phyloP scores from a whole-genome alignment of 2,329 filamentous ascomycete genomes.

The Penicillium occitanis region DNA sequence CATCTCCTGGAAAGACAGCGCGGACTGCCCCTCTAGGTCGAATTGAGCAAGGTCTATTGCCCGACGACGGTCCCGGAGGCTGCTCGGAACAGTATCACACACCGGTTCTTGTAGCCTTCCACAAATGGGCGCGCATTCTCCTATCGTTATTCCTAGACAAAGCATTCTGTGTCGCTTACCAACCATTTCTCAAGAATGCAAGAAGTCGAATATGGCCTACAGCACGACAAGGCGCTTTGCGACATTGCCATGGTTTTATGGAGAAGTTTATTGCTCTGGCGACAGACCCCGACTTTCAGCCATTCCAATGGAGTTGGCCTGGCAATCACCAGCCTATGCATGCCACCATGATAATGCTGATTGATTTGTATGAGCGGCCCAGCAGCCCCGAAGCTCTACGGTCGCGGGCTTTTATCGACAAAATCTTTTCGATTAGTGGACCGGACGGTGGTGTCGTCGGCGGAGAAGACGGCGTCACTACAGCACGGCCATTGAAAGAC shows the following conservation, averaged over 20 bases:
- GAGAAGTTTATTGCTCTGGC: constrained; percentile 51
- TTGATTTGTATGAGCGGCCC: constrained; percentile 50
- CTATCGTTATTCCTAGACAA: constrained; percentile 49
- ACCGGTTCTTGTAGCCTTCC: constrained; percentile 44
- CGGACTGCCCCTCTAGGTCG: constrained; percentile 31
- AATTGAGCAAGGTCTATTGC: constrained; percentile 31
- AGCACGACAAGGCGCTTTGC: constrained; percentile 49
- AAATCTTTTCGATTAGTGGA: constrained; percentile 47
- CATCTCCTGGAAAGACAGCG: constrained; percentile 28
- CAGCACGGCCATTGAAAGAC: constrained; percentile 46
- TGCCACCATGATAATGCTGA: constrained; percentile 50
- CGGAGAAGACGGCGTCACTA: constrained; percentile 46
- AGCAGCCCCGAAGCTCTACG: constrained; percentile 46
- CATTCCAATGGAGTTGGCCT: constrained; percentile 52
- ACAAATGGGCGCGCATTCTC: constrained; percentile 49
- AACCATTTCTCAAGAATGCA: constrained; percentile 50
- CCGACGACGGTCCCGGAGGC: constrained; percentile 37
- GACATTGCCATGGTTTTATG: constrained; percentile 51
- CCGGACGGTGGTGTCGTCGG: constrained; percentile 49
- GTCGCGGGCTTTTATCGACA: constrained; percentile 49
- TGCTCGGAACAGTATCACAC: constrained; percentile 47
- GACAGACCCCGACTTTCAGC: constrained; percentile 49
- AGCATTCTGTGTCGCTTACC: constrained; percentile 50
- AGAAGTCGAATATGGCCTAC: constrained; percentile 49
- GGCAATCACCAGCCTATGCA: constrained; percentile 49